Conservation (phyloP, 352 stramenopile genomes). For the Phytopythium chamaehyphon region DNA sequence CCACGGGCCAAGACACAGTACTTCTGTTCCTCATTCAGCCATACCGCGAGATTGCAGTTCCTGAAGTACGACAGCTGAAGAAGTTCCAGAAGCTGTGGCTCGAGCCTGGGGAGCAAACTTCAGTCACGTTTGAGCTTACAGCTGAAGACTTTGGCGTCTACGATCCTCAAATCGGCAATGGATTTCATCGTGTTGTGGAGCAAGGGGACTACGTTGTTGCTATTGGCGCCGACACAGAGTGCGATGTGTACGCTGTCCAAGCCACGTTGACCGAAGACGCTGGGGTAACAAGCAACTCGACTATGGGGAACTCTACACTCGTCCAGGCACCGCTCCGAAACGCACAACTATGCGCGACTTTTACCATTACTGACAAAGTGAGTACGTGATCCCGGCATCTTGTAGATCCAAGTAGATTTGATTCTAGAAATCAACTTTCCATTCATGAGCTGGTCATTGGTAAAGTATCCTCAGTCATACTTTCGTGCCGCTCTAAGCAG, state of each 20-base stretch:
- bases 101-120: slow-evolving; percentile 17
- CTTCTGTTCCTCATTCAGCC: slow-evolving; percentile 74
- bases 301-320: background rate
- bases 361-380: slow-evolving; percentile 1
- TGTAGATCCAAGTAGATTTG: slow-evolving; percentile 37
- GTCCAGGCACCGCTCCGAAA: background rate
- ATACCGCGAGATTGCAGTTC: slow-evolving; percentile 49
- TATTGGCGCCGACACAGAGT: slow-evolving; percentile 60
- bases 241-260: slow-evolving; percentile 41
- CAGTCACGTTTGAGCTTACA: slow-evolving; percentile 34
- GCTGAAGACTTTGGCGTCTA: slow-evolving; percentile 54
- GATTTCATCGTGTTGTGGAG: slow-evolving; percentile 55
- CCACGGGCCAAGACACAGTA: slow-evolving; percentile 64
- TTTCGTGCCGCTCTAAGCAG: too few relatives aligned
- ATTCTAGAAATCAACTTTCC: too few relatives aligned
- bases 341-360: slow-evolving; percentile 2
- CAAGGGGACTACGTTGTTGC: slow-evolving; percentile 60
- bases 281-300: background rate
- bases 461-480: too few relatives aligned
- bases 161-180: slow-evolving; percentile 46
- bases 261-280: background rate
- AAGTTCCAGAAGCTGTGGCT: slow-evolving; percentile 74
- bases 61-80: slow-evolving; percentile 77
- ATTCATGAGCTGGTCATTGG: too few relatives aligned
- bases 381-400: background rate